Evolutionary conservation across 2,329 filamentous ascomycete species (phyloP).

Genomic region (Scedosporium apiospermum): DNA sequence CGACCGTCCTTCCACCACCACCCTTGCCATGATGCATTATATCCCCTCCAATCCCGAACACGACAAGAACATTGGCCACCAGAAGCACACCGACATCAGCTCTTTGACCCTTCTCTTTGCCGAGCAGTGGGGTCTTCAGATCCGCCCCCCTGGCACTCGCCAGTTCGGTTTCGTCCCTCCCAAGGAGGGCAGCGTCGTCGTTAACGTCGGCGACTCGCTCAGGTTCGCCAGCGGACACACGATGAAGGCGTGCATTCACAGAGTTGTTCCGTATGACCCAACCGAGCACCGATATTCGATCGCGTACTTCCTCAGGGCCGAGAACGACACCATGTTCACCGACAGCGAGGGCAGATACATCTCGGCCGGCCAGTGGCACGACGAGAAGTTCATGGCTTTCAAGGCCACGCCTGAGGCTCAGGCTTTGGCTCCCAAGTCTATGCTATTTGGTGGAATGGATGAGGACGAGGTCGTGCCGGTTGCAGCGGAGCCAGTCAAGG

Average conservation of each 20-base stretch:
- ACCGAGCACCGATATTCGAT: slow-evolving; percentile 48
- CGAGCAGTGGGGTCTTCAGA: slow-evolving; percentile 48
- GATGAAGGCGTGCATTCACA: slow-evolving; percentile 48
- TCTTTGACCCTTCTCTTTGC: slow-evolving; percentile 45
- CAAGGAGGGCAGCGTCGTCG: slow-evolving; percentile 38
- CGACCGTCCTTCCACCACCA: slow-evolving; percentile 36
- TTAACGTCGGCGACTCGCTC: slow-evolving; percentile 51
- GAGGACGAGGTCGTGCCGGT: slow-evolving; percentile 20
- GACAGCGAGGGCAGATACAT: slow-evolving; percentile 44
- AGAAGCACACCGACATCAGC: slow-evolving; percentile 49
- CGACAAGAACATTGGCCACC: slow-evolving; percentile 37
- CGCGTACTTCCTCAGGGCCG: slow-evolving; percentile 48
- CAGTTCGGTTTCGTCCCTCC: slow-evolving; percentile 46
- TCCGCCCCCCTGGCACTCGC: slow-evolving; percentile 34
- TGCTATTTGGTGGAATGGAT: slow-evolving; percentile 42
- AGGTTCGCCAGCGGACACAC: slow-evolving; percentile 43
- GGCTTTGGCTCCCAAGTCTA: slow-evolving; percentile 35
- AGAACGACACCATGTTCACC: slow-evolving; percentile 45
- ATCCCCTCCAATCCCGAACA: slow-evolving; percentile 31
- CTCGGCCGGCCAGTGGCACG: slow-evolving; percentile 44
- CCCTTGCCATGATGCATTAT: slow-evolving; percentile 47
- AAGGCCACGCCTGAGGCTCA: slow-evolving; percentile 32
- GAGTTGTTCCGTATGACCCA: slow-evolving; percentile 42
- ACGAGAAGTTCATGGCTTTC: slow-evolving; percentile 44
- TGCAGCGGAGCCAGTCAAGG: neutral